Base-by-base conservation (phyloP, 139 green algal species). In the Mesostigma viride region DNA sequence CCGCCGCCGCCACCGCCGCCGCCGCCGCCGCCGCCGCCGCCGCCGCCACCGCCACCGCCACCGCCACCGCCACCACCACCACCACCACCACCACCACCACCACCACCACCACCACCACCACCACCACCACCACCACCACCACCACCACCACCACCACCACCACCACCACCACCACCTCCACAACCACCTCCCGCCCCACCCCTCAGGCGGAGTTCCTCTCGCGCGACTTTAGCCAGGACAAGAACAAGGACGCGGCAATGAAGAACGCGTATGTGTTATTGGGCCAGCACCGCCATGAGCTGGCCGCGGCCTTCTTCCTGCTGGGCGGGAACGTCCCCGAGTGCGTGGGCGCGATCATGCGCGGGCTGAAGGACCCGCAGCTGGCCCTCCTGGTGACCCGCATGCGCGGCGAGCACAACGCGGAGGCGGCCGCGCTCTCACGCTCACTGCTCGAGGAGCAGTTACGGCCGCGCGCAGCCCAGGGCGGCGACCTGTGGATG, bases 241-340 rank as follows among this genome's bases (percentile, higher is more conserved):
- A 28, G 60, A 31, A 65, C 6, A 62, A 70, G 61, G 31, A 83
- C 64, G 87, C 88, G 3, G 90, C 90, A 1, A 73, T 72, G 47
- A 95, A 95, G 81, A 96, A 96, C 67, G 90, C 90, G 0, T 96
- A 87, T 71, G 83, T 88, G 35, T 79, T 96, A 58, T 74, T 95
- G 59, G 84, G 83, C 0, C 82, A 95, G 75, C 90, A 95, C 82
- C 74, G 86, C 35, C 81, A 84, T 44, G 67, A 86, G 64, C 74
- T 94, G 45, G 89, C 88, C 3, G 86, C 88, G 0, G 79, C 81
- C 4, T 95, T 96, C 76, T 96, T 96, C 70, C 53, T 96, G 8
- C 78, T 96, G 69, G 82, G 62, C 14, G 72, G 68, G 3, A 70
- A 59, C 34, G 32, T 65, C 4, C 64, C 65, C 35, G 85, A 90